Percentiles rank a stretch among this genome's conserved stretches.
Evolutionary conservation across 1,139 yeast species (phyloP).

Genomic region (Candida pseudoviswanathii): DNA sequence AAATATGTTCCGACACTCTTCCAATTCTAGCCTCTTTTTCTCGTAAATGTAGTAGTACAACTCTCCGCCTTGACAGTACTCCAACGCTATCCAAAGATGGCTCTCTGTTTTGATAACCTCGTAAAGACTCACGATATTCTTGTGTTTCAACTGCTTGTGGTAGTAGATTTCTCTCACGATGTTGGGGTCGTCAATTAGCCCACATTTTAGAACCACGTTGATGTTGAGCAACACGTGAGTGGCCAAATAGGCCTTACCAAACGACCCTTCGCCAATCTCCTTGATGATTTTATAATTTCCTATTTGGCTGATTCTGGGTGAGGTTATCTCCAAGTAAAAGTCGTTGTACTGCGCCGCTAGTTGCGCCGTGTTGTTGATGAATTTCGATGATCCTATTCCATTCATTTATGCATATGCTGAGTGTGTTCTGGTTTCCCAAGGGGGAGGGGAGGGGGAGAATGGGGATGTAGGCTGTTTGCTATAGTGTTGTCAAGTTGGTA

Average conservation of each 20-base stretch:
- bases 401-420: conserved; percentile 3
- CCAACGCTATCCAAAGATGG: conserved; percentile 83
- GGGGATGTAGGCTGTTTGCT: too few relatives aligned
- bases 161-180: conserved; percentile 92
- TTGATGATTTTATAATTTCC: conserved; percentile 75
- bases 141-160: conserved; percentile 81
- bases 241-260: conserved; percentile 90
- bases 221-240: conserved; percentile 70
- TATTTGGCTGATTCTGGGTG: conserved; percentile 57
- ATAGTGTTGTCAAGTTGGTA: neutral
- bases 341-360: conserved; percentile 67
- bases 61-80: conserved; percentile 90
- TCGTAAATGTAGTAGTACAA: conserved; percentile 72
- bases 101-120: conserved; percentile 84
- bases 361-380: conserved; percentile 37
- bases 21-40: conserved; percentile 52
- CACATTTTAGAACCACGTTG: conserved; percentile 84
- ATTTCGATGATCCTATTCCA: conserved; percentile 7
- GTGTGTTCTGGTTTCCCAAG: neutral
- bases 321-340: conserved; percentile 57
- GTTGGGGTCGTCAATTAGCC: conserved; percentile 80
- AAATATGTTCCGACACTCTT: conserved; percentile 62
- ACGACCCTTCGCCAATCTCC: conserved; percentile 87
- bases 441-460: too few relatives aligned
- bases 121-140: conserved; percentile 80